phyloP scores from a whole-genome alignment of 2,329 filamentous ascomycete species.

The Aspergillus sp. region DNA sequence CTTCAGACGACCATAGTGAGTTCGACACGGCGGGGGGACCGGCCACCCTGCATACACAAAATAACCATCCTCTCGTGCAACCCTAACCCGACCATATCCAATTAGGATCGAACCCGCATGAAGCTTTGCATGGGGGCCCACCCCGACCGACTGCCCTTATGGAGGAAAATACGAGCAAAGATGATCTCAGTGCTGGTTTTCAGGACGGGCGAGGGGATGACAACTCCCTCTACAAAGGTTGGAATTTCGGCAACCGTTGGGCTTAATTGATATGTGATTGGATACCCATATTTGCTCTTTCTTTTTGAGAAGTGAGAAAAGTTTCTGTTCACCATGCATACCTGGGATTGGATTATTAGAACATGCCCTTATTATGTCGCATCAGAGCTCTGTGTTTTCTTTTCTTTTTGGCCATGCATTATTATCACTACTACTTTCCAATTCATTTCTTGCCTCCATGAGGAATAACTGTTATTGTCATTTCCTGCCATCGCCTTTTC shows the following conservation, averaged over 20 bases:
- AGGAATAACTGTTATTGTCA: neutral
- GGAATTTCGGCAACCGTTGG: constrained; percentile 14
- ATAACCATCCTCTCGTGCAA: neutral
- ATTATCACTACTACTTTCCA: neutral
- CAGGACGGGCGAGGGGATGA: constrained; percentile 2
- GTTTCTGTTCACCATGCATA: neutral
- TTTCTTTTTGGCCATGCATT: neutral
- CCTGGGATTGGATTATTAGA: neutral
- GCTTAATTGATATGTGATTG: constrained; percentile 8
- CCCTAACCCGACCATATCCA: neutral
- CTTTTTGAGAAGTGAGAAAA: neutral
- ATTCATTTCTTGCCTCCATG: neutral
- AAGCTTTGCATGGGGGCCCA: neutral
- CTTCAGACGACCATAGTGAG: constrained; percentile 18
- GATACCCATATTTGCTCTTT: constrained; percentile 5
- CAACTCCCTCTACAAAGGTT: constrained; percentile 7
- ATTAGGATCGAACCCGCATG: neutral
- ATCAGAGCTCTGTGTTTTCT: neutral
- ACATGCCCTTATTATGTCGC: no score
- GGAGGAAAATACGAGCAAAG: neutral
- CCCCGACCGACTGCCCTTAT: neutral
- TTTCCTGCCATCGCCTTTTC: neutral
- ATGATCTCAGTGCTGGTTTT: neutral
- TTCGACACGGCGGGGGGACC: constrained; percentile 9
- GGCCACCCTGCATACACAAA: constrained; percentile 4